phyloP scores from a whole-genome alignment of 2,329 filamentous ascomycete genomes.

The Plenodomus biglobosus region DNA sequence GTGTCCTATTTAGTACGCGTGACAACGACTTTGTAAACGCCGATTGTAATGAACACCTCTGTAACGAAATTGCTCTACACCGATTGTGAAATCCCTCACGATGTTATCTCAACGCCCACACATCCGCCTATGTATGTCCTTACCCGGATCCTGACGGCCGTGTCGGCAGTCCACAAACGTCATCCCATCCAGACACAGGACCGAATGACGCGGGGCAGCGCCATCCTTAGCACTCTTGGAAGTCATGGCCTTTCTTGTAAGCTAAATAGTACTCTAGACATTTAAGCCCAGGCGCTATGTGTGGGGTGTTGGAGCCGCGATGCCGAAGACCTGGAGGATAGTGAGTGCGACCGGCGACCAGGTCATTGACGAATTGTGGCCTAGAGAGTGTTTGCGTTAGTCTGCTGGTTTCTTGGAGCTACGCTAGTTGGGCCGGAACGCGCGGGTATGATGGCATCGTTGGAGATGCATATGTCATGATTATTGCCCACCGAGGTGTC shows the following conservation, averaged over 20 bases:
- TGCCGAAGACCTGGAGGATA: constrained; percentile 29
- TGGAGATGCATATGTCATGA: neutral
- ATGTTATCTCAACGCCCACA: neutral
- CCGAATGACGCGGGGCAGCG: neutral
- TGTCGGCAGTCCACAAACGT: constrained; percentile 2
- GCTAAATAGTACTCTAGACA: neutral
- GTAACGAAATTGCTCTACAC: neutral
- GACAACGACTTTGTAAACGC: neutral
- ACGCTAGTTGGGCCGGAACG: constrained; percentile 1
- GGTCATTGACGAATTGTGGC: constrained; percentile 38
- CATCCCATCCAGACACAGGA: constrained; percentile 8
- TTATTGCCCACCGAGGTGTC: neutral
- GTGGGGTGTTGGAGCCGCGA: constrained; percentile 20
- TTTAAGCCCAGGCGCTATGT: constrained; percentile 14
- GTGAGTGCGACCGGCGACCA: constrained; percentile 34
- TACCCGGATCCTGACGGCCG: neutral
- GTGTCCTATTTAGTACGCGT: too few relatives aligned
- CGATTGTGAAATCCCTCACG: neutral
- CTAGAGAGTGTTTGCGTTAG: constrained; percentile 20
- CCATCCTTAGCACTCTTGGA: constrained; percentile 8
- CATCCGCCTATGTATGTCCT: constrained; percentile 2
- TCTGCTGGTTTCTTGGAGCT: constrained; percentile 1
- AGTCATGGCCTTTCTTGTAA: constrained; percentile 1
- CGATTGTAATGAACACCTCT: neutral
- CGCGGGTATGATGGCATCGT: constrained; percentile 1